These are phyloP conservation scores for Penicillium canescens DNA, from an alignment of 495 filamentous ascomycete genomes.

Conservation along the genomic window DNA sequence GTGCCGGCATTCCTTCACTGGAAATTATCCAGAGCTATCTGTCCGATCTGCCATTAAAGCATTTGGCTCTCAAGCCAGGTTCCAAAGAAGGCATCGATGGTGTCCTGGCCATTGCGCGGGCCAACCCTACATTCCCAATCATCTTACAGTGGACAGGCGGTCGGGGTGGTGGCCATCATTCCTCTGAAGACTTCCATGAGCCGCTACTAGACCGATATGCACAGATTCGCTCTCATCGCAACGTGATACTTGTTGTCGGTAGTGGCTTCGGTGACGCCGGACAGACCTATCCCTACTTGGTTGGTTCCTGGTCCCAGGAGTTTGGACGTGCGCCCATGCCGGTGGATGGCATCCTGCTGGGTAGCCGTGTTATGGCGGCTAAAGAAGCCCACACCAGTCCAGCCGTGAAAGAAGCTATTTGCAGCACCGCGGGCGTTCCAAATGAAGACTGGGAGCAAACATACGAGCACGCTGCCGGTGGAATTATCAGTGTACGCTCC, in stretches of 20 bases:
- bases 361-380: conserved; percentile 90
- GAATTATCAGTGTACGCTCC: conserved; percentile 38
- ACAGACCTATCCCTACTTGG: conserved; percentile 92
- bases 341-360: conserved; percentile 87
- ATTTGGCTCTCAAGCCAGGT: conserved; percentile 94
- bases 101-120: conserved; percentile 90
- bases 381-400: conserved; percentile 53
- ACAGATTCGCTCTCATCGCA: conserved; percentile 75
- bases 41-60: conserved; percentile 88
- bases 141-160: conserved; percentile 95
- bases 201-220: conserved; percentile 91
- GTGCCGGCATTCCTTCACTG: conserved; percentile 90
- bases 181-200: conserved; percentile 92
- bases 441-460: conserved; percentile 33
- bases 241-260: conserved; percentile 85
- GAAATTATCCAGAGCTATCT: conserved; percentile 95
- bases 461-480: conserved; percentile 26
- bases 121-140: conserved; percentile 85
- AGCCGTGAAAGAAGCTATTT: conserved; percentile 31
- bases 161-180: conserved; percentile 91
- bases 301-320: conserved; percentile 78
- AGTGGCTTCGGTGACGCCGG: conserved; percentile 90
- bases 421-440: conserved; percentile 25
- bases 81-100: conserved; percentile 85
- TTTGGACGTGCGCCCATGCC: conserved; percentile 94